Base-by-base conservation (phyloP, 352 stramenopile species). In the Pythium catenulatum region DNA sequence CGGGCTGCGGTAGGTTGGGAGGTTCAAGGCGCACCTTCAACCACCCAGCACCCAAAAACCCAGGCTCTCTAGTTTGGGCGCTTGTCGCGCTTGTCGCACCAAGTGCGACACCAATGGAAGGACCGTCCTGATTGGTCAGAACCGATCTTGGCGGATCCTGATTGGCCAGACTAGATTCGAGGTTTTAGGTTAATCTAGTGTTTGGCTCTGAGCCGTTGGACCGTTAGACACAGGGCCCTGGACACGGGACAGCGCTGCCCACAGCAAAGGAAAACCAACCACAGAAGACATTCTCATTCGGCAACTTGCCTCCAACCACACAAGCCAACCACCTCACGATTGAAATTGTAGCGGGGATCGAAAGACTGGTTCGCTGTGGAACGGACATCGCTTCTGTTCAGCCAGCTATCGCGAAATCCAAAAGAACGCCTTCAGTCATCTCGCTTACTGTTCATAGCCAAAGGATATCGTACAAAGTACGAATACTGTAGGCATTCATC, bases 91-190 rank as follows among this genome's bases (percentile, higher is more conserved):
- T 41, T 27, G 36, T 50, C 13, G 19, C 43, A 50, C 43, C 11
- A 19, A 11, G 43, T 19, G 43, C 19, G 43, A 50, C 43, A 50
- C 43, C 11, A 39, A 25, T 8, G 11, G 43, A 32, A 52, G 36
- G 21, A 36, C 61, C 36, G n/a, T n/a, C 61, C 61, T 72, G 61
- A 72, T 72, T 72, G 61, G 37, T 72, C 52, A 72, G 61, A 52
- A 72, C 36, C 61, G 37, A 72, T 41, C 56, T 19, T 13, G 56
- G 56, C 52, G 37, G 61, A 52, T 52, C 36, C 36, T 52, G 36
- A 50, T 50, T 70, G 61, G 37, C 8, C 61, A 48, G 11, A 52
- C 1, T 36, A 8, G 30, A 3, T 21, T 1, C 36, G 2, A 72
- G 61, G 61, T 72, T 72, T 72, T 21, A 36, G 36, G 39, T 52